Percentiles rank a stretch among this genome's conserved stretches.
These are phyloP conservation scores for Fusarium albidum DNA, from an alignment of 2,329 filamentous ascomycete species.

Conservation along the genomic window DNA sequence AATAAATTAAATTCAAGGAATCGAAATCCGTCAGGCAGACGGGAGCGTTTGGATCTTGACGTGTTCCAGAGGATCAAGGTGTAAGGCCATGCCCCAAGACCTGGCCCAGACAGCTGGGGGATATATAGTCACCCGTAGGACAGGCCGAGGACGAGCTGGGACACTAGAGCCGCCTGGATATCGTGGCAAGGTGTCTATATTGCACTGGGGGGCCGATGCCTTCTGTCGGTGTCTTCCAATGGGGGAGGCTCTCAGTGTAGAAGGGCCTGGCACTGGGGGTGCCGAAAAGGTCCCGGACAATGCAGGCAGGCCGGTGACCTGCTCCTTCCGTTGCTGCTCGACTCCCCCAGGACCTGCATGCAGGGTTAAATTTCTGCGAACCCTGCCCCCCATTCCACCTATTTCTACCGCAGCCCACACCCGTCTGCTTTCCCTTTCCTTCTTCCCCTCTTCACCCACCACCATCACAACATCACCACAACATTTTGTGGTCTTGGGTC, in stretches of 20 bases:
- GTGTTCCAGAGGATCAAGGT: background rate
- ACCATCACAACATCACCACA: conserved; percentile 22
- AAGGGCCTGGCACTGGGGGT: conserved; percentile 5
- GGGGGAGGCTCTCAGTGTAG: conserved; percentile 3
- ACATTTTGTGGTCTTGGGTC: conserved; percentile 14
- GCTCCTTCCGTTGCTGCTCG: conserved; percentile 19
- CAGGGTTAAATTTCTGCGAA: conserved; percentile 5
- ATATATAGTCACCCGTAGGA: conserved; percentile 9
- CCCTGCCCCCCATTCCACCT: conserved; percentile 11
- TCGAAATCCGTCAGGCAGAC: conserved; percentile 13
- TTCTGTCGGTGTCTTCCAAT: conserved; percentile 7
- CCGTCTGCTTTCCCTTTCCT: conserved; percentile 12
- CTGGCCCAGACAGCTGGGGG: background rate
- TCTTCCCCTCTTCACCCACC: conserved; percentile 8
- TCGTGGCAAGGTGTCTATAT: background rate
- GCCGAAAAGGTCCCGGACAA: conserved; percentile 4
- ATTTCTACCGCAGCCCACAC: conserved; percentile 9
- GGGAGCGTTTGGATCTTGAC: background rate
- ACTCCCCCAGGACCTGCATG: background rate
- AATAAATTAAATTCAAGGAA: conserved; percentile 5
- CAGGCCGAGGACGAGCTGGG: background rate
- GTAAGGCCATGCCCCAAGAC: conserved; percentile 18
- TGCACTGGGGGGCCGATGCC: background rate
- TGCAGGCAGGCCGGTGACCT: conserved; percentile 5
- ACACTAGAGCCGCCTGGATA: conserved; percentile 1